Conservation (phyloP, 2,329 filamentous ascomycete species). For the Venturia asperata region DNA sequence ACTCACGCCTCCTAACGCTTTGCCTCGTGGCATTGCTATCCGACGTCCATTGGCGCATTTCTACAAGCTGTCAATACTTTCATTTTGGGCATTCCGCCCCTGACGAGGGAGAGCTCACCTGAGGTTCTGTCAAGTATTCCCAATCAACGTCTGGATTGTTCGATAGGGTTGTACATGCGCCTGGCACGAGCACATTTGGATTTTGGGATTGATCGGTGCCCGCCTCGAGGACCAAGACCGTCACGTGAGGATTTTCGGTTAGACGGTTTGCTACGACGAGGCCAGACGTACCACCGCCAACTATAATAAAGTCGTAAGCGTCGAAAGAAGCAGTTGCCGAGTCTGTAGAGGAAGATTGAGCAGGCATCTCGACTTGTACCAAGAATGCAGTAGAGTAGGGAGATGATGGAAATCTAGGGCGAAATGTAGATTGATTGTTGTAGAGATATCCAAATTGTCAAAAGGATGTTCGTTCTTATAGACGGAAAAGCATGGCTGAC, state of each 20-base stretch:
- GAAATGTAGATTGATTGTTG: too few species aligned
- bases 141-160: conserved; percentile 4
- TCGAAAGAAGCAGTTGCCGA: not conserved
- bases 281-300: conserved; percentile 46
- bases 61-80: not conserved
- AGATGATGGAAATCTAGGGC: too few species aligned
- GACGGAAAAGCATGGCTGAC: too few species aligned
- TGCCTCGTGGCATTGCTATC: not conserved
- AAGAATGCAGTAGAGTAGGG: not conserved
- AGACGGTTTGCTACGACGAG: conserved; percentile 47
- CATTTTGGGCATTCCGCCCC: not conserved
- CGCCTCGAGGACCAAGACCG: conserved; percentile 15
- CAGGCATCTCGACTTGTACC: not conserved
- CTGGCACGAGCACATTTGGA: not conserved
- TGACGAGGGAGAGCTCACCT: not conserved
- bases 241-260: conserved; percentile 33
- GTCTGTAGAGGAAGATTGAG: not conserved
- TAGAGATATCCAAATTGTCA: too few species aligned
- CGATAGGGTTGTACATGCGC: not conserved
- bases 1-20: not conserved
- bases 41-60: not conserved
- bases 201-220: conserved; percentile 13
- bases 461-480: too few species aligned
- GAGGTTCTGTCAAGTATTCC: not conserved
- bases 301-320: conserved; percentile 35